A percentile compares a stretch with the other conserved stretches of the same genome.
phyloP scores from a whole-genome alignment of 192 early-diverging fungal genomes.

The Rhizoclosmatium sp. region DNA sequence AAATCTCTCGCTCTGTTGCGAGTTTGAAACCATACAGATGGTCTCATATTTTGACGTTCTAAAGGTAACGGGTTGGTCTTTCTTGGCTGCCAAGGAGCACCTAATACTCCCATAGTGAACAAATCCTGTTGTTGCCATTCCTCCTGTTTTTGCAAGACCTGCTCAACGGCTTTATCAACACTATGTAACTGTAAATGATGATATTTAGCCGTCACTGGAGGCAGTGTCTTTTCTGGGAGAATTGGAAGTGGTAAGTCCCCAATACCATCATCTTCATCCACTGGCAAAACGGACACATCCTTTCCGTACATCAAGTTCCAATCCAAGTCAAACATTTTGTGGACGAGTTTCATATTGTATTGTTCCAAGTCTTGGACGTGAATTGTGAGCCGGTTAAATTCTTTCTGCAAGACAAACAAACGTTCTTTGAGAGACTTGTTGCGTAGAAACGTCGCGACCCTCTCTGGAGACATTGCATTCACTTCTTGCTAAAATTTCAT shows the following conservation, averaged over 20 bases:
- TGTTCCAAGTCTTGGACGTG: conserved; percentile 12
- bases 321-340: conserved; percentile 16
- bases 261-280: conserved; percentile 4
- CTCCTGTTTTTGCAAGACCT: not conserved
- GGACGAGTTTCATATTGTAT: conserved; percentile 17
- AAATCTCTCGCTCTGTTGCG: too few species aligned
- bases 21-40: too few species aligned
- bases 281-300: not conserved
- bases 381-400: not conserved
- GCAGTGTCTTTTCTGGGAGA: not conserved
- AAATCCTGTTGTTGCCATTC: conserved; percentile 20
- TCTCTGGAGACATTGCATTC: not conserved
- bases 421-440: conserved; percentile 7
- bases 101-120: conserved; percentile 19
- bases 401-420: conserved; percentile 4
- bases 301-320: conserved; percentile 36
- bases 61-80: not conserved
- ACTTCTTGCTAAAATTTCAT: not conserved
- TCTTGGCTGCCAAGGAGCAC: conserved; percentile 13
- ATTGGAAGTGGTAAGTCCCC: not conserved
- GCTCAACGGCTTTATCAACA: not conserved
- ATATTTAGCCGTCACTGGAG: not conserved
- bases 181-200: conserved; percentile 7
- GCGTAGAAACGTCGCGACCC: not conserved
- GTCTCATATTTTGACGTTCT: too few species aligned